Base-by-base conservation (phyloP, 768 basidiomycete species). In the Termitomyces heimii region DNA sequence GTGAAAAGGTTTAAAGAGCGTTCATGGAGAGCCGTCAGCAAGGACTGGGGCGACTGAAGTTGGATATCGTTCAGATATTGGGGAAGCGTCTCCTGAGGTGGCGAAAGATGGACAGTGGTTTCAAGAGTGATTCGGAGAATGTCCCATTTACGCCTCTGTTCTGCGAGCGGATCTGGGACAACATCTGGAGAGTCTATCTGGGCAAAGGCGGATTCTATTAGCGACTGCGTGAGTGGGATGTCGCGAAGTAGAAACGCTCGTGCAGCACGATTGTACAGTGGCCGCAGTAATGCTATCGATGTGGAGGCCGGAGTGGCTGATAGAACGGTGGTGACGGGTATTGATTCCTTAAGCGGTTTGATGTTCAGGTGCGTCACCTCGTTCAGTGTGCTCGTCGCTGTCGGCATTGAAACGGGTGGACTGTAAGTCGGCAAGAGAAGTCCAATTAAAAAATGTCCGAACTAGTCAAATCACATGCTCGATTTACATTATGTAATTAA, bases 121-220 rank as follows among this genome's bases (percentile, higher is more conserved):
- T 93, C 90, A 54, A 92, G 78, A 0, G 90, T 93, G 60, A 94
- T 86, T 26, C 92, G 81, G 7, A 94, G 83, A 55, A 94, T 83
- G 65, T 94, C 91, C 92, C 92, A 94, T 73, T 92, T 92, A 55
- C 85, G 77, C 18, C 91, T 82, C 58, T 83, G 74, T 22, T 79
- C 71, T 55, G 78, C 74, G 4, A 83, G 74, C 3, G 63, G 47
- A 57, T 84, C 84, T 13, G 68, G 63, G 8, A 62, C 34, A 7
- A 58, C 58, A 32, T 62, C 53, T 5, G 74, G 82, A 3, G 76
- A 74, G 16, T 67, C 77, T 60, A 94, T 65, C 32, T 89, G 70
- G 9, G 80, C 66, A 67, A 92, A 90, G 0, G 89, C 91, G 8
- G 88, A 82, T 43, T 79, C 73, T 28, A 92, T 67, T 34, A 92